Evolutionary conservation across 2,329 filamentous ascomycete species (phyloP).

Genomic region (Dendrostoma leiphaemia): DNA sequence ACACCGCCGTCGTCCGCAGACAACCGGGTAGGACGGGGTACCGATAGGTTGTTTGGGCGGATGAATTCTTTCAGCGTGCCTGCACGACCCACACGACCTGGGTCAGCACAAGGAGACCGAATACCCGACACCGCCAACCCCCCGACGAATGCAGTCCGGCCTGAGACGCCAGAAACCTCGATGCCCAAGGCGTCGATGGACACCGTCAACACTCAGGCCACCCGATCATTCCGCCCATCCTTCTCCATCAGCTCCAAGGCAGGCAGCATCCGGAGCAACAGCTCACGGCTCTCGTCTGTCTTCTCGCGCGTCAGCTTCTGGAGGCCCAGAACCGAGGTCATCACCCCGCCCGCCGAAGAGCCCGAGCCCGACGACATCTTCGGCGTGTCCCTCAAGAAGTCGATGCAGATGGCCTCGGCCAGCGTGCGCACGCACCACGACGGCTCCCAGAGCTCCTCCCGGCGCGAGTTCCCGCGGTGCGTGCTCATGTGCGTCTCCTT

Average conservation of each 20-base stretch:
- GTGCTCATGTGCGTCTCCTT: constrained; percentile 39
- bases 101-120: not conserved
- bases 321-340: constrained; percentile 14
- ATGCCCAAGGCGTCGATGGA: not conserved
- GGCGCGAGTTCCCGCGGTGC: constrained; percentile 40
- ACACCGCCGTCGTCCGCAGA: not conserved
- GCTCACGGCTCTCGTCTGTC: constrained; percentile 28
- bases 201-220: not conserved
- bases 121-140: not conserved
- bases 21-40: not conserved
- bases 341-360: constrained; percentile 25
- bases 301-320: constrained; percentile 32
- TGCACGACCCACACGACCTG: constrained; percentile 9
- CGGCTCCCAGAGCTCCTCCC: constrained; percentile 31
- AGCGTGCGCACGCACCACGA: constrained; percentile 38
- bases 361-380: constrained; percentile 33
- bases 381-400: constrained; percentile 37
- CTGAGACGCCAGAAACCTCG: not conserved
- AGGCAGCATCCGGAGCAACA: constrained; percentile 16
- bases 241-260: constrained; percentile 6
- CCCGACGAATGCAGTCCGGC: not conserved
- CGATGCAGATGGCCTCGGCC: constrained; percentile 38
- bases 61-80: constrained; percentile 15
- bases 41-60: constrained; percentile 10
- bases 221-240: not conserved